phyloP scores from a whole-genome alignment of 2,329 filamentous ascomycete genomes.

The Paracoccidioides brasiliensis region DNA sequence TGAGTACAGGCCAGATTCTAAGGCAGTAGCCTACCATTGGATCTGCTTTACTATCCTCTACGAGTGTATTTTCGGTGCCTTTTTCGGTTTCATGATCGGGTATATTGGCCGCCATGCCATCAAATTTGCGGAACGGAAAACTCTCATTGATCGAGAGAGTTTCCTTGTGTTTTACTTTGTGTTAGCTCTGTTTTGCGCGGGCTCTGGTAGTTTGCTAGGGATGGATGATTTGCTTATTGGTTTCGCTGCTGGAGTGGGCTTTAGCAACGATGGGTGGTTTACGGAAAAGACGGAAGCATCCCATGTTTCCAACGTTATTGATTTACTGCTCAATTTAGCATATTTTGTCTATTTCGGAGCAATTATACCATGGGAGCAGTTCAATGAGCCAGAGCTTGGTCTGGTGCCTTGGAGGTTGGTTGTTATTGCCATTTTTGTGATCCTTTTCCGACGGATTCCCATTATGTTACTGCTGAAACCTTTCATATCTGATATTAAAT shows the following conservation, averaged over 20 bases:
- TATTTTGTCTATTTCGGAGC: slow-evolving; percentile 98
- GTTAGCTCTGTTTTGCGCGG: slow-evolving; percentile 86
- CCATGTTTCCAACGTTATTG: slow-evolving; percentile 98
- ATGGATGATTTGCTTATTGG: slow-evolving; percentile 90
- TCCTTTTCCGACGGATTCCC: slow-evolving; percentile 90
- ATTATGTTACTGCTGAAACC: slow-evolving; percentile 88
- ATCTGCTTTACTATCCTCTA: slow-evolving; percentile 83
- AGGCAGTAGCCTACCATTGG: slow-evolving; percentile 68
- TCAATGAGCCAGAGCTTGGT: slow-evolving; percentile 61
- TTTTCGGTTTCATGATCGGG: slow-evolving; percentile 77
- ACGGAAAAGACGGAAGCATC: slow-evolving; percentile 96
- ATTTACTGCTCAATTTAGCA: slow-evolving; percentile 87
- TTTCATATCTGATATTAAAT: slow-evolving; percentile 90
- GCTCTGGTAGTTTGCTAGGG: slow-evolving; percentile 79
- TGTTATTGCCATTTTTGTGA: slow-evolving; percentile 85
- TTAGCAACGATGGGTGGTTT: slow-evolving; percentile 99
- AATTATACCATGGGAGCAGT: slow-evolving; percentile 92
- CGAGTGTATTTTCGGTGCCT: slow-evolving; percentile 83
- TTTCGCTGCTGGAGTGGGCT: slow-evolving; percentile 92
- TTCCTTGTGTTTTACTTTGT: slow-evolving; percentile 99
- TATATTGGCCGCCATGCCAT: slow-evolving; percentile 87
- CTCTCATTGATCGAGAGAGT: slow-evolving; percentile 88
- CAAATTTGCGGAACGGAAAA: slow-evolving; percentile 68
- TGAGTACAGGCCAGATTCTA: slow-evolving; percentile 57
- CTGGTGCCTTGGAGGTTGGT: slow-evolving; percentile 77